phyloP scores from a whole-genome alignment of 305 asterid species.

The Fraxinus sp. region DNA sequence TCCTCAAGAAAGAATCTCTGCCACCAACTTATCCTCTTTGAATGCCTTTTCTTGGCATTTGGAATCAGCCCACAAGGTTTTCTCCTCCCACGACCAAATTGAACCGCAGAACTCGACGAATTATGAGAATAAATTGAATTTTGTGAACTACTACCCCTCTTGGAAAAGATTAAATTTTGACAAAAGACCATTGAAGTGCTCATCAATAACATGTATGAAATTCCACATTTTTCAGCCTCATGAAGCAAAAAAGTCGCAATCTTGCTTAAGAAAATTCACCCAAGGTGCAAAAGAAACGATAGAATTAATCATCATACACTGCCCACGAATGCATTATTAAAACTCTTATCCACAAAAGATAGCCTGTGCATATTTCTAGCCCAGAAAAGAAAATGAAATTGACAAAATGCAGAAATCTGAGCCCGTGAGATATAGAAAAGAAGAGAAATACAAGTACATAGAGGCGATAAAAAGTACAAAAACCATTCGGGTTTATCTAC shows the following conservation, averaged over 20 bases:
- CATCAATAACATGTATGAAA: constrained; percentile 70
- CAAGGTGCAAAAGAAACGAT: constrained; percentile 31
- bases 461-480: constrained; percentile 16
- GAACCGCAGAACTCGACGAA: constrained; percentile 33
- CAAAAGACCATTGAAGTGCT: constrained; percentile 77
- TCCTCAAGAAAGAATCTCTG: constrained; percentile 74
- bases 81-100: constrained; percentile 46
- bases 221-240: constrained; percentile 74
- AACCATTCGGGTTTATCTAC: constrained; percentile 30
- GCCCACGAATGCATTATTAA: constrained; percentile 37
- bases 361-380: constrained; percentile 11
- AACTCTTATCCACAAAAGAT: constrained; percentile 14
- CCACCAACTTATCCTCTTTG: constrained; percentile 77
- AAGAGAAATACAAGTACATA: constrained; percentile 16
- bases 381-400: constrained; percentile 8
- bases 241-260: constrained; percentile 41
- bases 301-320: constrained; percentile 31
- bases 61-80: constrained; percentile 52
- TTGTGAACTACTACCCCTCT: constrained; percentile 27
- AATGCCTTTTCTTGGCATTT: constrained; percentile 61
- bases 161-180: constrained; percentile 49
- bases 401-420: constrained; percentile 26
- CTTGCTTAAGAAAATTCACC: constrained; percentile 34
- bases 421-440: not conserved
- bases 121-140: constrained; percentile 33